phyloP scores from a whole-genome alignment of 129 eudicot genomes.

The Artemisia argyi region DNA sequence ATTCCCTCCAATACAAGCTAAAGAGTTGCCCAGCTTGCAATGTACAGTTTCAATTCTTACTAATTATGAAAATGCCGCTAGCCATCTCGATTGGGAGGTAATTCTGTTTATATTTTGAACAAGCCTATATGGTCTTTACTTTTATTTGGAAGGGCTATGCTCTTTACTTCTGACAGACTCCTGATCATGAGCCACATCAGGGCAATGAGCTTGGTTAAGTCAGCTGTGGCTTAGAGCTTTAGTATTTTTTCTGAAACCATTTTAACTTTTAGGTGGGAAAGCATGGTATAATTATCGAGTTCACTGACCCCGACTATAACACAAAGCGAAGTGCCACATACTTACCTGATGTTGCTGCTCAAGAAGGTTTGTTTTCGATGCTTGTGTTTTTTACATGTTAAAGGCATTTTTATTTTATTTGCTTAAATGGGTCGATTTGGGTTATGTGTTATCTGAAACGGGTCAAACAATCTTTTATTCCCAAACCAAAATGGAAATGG shows the following conservation, averaged over 20 bases:
- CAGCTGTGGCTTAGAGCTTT: not conserved
- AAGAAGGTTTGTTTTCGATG: slow-evolving; percentile 60
- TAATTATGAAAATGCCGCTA: slow-evolving; percentile 68
- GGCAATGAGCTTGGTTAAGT: not conserved
- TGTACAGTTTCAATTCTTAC: slow-evolving; percentile 92
- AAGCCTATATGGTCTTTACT: not conserved
- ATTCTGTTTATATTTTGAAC: not conserved
- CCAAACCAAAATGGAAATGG: no score
- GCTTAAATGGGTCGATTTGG: not conserved
- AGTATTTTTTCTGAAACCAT: not conserved
- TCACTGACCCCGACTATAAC: slow-evolving; percentile 75
- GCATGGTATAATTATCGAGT: slow-evolving; percentile 92
- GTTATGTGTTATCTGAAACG: not conserved
- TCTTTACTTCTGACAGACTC: not conserved
- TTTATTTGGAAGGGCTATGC: not conserved
- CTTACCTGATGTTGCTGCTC: slow-evolving; percentile 91
- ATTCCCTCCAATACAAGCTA: slow-evolving; percentile 84
- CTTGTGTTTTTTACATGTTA: not conserved
- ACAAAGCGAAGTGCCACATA: slow-evolving; percentile 88
- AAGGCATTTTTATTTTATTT: no score
- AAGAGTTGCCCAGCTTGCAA: slow-evolving; percentile 81
- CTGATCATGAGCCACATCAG: not conserved
- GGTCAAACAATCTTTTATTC: not conserved
- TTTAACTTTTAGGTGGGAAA: slow-evolving; percentile 60
- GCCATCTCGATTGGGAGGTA: slow-evolving; percentile 99